Base-by-base conservation (phyloP, 106 monocot species). In the Acorus calamus region DNA sequence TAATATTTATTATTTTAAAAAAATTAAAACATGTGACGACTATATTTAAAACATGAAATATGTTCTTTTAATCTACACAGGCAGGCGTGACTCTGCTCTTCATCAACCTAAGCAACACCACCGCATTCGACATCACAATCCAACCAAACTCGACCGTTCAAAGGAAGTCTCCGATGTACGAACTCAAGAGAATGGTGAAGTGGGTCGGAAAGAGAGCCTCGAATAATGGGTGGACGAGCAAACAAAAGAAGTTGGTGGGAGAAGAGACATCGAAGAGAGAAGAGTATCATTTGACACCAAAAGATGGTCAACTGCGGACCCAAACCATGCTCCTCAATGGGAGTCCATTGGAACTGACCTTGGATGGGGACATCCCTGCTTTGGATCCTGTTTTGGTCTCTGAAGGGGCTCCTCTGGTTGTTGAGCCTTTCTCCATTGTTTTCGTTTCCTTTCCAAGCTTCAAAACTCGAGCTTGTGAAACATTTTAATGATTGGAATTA, bases 91-190 rank as follows among this genome's bases (percentile, higher is more conserved):
- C 62, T 7, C 11, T 62, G 62, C 44, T 62, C 8, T 47, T 62
- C 6, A 62, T 62, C 62, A 62, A 62, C 62, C 6, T 62, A 8
- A 11, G n/a, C 46, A 62, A 62, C 62, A 47, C 62, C 10, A 62
- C 62, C 47, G 8, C 46, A 3, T 62, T 62, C 62, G 9, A 48
- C 47, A 47, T 62, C 44, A 28, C 0, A 28, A 28, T 28, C 28
- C 28, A 28, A 28, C 28, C 28, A 1, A 28, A 28, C 28, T 28
- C 28, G 28, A 28, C 28, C 28, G 28, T 28, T 28, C 28, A 28
- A 28, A 28, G 0, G 28, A 28, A 28, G 1, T 28, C 28, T 28
- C 28, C 28, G 1, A 28, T 28, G 28, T 28, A 0, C 28, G 28
- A 28, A 28, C 28, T 28, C 28, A 28, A 28, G 28, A 28, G 28